Evolutionary conservation across 1,139 yeast genomes (phyloP).

Genomic region (Debaryomycetaceae sp.): DNA sequence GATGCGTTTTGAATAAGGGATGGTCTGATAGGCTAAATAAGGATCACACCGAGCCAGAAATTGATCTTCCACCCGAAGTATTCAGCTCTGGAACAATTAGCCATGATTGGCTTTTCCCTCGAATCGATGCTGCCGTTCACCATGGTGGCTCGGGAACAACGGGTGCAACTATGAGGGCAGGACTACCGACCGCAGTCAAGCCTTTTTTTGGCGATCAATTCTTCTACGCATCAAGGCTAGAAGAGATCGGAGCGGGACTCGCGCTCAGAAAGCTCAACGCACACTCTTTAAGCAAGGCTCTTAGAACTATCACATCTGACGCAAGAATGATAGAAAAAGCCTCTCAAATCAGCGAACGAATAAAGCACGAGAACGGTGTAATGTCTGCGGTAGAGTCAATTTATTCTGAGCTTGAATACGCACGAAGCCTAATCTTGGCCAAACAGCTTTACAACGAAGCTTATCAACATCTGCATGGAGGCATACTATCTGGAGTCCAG

Average conservation of each 20-base stretch:
- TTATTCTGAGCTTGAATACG: slow-evolving; percentile 77
- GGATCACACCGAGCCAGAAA: slow-evolving; percentile 33
- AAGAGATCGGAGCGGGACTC: slow-evolving; percentile 87
- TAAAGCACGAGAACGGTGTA: slow-evolving; percentile 76
- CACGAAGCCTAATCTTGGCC: slow-evolving; percentile 45
- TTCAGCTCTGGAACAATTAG: slow-evolving; percentile 73
- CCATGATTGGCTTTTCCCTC: slow-evolving; percentile 92
- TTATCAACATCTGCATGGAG: slow-evolving; percentile 18
- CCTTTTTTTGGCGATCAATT: slow-evolving; percentile 97
- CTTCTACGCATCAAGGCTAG: slow-evolving; percentile 82
- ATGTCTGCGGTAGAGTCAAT: slow-evolving; percentile 69
- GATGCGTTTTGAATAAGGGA: slow-evolving; percentile 87
- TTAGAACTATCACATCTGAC: slow-evolving; percentile 65
- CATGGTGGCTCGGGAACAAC: slow-evolving; percentile 99
- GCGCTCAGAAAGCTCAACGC: slow-evolving; percentile 65
- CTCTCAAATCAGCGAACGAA: slow-evolving; percentile 53
- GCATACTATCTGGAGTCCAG: slow-evolving; percentile 22
- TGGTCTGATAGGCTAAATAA: slow-evolving; percentile 76
- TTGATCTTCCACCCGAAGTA: slow-evolving; percentile 65
- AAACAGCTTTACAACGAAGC: slow-evolving; percentile 26
- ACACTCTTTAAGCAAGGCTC: slow-evolving; percentile 60
- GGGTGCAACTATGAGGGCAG: slow-evolving; percentile 85
- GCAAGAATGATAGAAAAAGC: slow-evolving; percentile 67
- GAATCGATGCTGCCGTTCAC: slow-evolving; percentile 90
- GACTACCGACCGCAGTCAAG: slow-evolving; percentile 83